Evolutionary conservation across 73 alveolate genomes (phyloP).

Genomic region (Blepharisma stoltei): DNA sequence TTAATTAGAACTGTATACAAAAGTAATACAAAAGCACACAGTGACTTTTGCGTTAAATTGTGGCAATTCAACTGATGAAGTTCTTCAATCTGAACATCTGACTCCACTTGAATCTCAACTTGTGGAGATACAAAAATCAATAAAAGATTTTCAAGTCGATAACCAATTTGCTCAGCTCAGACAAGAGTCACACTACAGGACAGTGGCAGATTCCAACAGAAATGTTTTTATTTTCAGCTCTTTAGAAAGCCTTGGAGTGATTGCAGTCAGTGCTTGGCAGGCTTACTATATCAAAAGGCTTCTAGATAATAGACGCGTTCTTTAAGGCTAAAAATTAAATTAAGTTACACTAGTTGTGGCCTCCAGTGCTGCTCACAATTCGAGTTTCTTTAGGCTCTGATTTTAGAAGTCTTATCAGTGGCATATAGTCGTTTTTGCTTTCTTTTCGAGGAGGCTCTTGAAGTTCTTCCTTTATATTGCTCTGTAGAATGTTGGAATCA

Average conservation of each 20-base stretch:
- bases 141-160: conserved; percentile 26
- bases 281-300: conserved; percentile 19
- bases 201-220: conserved; percentile 32
- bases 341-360: too few species aligned
- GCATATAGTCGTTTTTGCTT: too few species aligned
- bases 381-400: too few species aligned
- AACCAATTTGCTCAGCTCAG: conserved; percentile 27
- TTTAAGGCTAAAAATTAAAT: neutral
- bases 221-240: conserved; percentile 18
- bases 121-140: neutral
- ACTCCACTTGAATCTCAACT: conserved; percentile 18
- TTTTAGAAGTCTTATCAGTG: too few species aligned
- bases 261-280: conserved; percentile 35
- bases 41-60: conserved; percentile 21
- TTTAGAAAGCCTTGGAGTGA: conserved; percentile 11
- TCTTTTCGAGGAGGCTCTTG: too few species aligned
- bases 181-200: conserved; percentile 28
- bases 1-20: too few species aligned
- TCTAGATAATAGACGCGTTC: conserved; percentile 28
- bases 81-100: conserved; percentile 25
- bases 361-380: too few species aligned
- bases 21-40: neutral
- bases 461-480: too few species aligned
- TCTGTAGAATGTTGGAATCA: too few species aligned
- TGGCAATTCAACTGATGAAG: conserved; percentile 19